Evolutionary conservation across 441 rosid genomes (phyloP), one percentile per base, ranked within the genome.

Genomic region (Erodium texanum): DNA sequence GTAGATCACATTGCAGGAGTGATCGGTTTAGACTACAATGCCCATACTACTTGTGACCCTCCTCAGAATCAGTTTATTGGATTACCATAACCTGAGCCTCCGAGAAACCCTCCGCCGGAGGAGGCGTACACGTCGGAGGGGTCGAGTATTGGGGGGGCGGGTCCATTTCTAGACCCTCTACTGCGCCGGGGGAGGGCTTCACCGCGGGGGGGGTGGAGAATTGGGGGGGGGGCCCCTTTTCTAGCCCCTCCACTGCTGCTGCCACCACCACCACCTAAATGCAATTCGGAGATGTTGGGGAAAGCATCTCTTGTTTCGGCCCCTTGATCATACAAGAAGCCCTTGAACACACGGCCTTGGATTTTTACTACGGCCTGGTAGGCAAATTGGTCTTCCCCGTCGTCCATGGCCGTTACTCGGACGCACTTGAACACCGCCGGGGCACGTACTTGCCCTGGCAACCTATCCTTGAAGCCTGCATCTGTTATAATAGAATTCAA

Each of bases 351-450:
- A 75, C 81, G 99, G 15, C 99, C 97, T 3, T 93, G 89, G 38
- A 94, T 94, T 73, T 86, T 89, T 14, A 87, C 98, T 68, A 83
- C 86, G 3, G 98, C 98, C 68, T 94, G 96, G 66, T 94, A 94
- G 0, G 96, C 98, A 69, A 79, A 88, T 79, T 94, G 96, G 72
- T 89, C 98, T 36, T 86, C 90, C 0, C 97, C 98, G 2, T 80
- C 99, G 24, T 94, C 97, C 71, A 92, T 80, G 4, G 96, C 92
- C 0, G 97, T 89, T 70, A 92, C 97, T 73, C 88, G 76, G 41
- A 94, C 96, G 71, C 99, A 92, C 81, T 82, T 92, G 84, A 94
- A 94, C 58, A 89, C 92, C 1, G 99, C 98, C 50, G 98, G 83
- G 0, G 92, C 96, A 45, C 84, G 89, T 29, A 94, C 82, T 78